Evolutionary conservation across 2,329 filamentous ascomycete species (phyloP).

Genomic region (Coniochaeta sp.): DNA sequence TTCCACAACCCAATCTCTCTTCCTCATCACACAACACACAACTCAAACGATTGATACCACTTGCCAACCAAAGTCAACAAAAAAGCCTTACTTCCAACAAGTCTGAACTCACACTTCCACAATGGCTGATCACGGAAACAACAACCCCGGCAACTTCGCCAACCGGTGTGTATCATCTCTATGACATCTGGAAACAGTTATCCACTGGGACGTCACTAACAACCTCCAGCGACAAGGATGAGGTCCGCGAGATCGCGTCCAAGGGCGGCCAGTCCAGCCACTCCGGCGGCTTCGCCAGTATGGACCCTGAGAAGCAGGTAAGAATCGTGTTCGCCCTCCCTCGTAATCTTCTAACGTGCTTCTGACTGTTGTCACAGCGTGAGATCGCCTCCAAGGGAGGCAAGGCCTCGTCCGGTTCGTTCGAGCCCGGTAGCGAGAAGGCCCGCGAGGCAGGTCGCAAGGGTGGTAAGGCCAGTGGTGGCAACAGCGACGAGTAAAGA

Average conservation of each 20-base stretch:
- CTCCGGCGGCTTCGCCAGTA: conserved; percentile 28
- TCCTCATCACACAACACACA: neutral
- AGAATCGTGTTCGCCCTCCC: conserved; percentile 11
- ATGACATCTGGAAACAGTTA: neutral
- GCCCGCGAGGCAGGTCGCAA: conserved; percentile 47
- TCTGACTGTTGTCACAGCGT: conserved; percentile 25
- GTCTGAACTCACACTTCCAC: neutral
- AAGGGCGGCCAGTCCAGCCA: conserved; percentile 32
- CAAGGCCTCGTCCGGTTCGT: conserved; percentile 43
- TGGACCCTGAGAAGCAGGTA: conserved; percentile 32
- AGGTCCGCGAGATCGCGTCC: conserved; percentile 32
- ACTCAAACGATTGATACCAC: neutral
- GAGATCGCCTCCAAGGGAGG: conserved; percentile 49
- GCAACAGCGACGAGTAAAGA: neutral
- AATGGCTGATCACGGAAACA: conserved; percentile 14
- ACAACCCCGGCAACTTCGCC: conserved; percentile 30
- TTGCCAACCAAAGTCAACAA: neutral
- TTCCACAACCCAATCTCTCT: no score
- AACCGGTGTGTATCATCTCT: conserved; percentile 19
- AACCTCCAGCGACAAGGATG: conserved; percentile 28
- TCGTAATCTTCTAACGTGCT: neutral
- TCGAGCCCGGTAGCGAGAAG: conserved; percentile 43
- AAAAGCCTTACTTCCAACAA: neutral
- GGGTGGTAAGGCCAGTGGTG: conserved; percentile 28
- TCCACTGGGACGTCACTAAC: neutral